Base-by-base conservation (phyloP, 225 moss, liverwort and hornwort genomes). In the Physcomitrellopsis africana region DNA sequence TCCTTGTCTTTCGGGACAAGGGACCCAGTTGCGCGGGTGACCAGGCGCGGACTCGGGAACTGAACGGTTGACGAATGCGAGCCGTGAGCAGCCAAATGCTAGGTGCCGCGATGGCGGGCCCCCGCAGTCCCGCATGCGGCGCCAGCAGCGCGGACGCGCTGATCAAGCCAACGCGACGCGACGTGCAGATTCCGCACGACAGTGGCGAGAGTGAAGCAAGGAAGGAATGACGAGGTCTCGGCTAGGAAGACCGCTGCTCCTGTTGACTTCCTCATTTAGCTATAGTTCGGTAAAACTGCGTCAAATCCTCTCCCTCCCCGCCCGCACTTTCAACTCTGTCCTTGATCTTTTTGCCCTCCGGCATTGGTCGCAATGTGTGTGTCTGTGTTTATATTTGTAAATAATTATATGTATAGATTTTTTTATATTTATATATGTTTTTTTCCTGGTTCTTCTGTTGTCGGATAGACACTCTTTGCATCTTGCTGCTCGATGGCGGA, bases 181-280 rank as follows among this genome's bases (percentile, higher is more conserved):
- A 63, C 63, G 63, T 68, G 68, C 67, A 18, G 46, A 51, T 37
- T 37, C 32, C 10, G n/a, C 44, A 65, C 20, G 45, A 19, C 1
- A 45, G 14, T 37, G 32, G 5, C 4, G 32, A 37, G 4, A 2
- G 32, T 0, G 4, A 24, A 24, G 24, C n/a, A n/a, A n/a, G 24
- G 24, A 24, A 43, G n/a, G 43, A 65, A 45, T 46, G 65, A 5
- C 43, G 20, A 10, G 65, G 24, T 23, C 47, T 46, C 17, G 63
- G 15, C 7, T 2, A 19, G 3, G 59, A 59, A 59, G 59, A 17
- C 19, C 9, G 3, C 22, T 23, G 59, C 19, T 6, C 8, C 17
- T 2, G 59, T 59, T 59, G 59, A 64, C 63, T 4, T 61, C 29
- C 11, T 61, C 8, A 1, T 37, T 37, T 37, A 37, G 32, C 32